Evolutionary conservation across 495 filamentous ascomycete genomes (phyloP), one percentile per base, ranked within the genome.

Genomic region (Penicillium dipodomyicola): DNA sequence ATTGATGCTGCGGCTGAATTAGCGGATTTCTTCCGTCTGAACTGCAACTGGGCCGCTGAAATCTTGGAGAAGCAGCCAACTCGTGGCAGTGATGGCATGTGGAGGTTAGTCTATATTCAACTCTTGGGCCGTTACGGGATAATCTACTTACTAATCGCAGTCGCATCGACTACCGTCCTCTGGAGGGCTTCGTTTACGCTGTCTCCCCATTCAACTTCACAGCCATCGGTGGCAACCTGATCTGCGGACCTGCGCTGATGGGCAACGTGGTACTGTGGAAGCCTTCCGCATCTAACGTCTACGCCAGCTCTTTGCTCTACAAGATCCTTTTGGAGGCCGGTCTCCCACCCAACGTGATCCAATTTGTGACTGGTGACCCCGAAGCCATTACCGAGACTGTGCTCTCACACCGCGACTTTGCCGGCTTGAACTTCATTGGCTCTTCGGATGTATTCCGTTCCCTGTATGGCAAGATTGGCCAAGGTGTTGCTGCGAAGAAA

Each of bases 1-100:
- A 96, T 97, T 60, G 93, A 97, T 73, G 86, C 92, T 20, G 92
- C 92, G 2, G 92, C 93, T 1, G 93, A 97, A 72, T 73, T 96
- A 52, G 87, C 84, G 54, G 92, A 97, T 68, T 97, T 97, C 74
- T 78, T 96, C 52, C 82, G 87, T 53, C 91, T 90, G 73, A 92
- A 89, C 69, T 87, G 89, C 56, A 80, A 86, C 59, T 90, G 82
- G 64, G 89, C 88, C 12, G 85, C 89, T 56, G 86, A 91, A 70
- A 69, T 92, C 39, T 85, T 90, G 63, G 83, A 84, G 50, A 83
- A 84, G 63, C 89, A 92, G 70, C 89, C 89, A 73, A 86, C 74
- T 76, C 59, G 70, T 7, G 73, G 73, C 10, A 73, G 57, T 17
- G 68, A 72, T 49, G 76, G 88, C 8, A 81, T 92, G 49, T 94